Evolutionary conservation across 2,329 filamentous ascomycete genomes (phyloP).

Genomic region (Penicillium sp.): DNA sequence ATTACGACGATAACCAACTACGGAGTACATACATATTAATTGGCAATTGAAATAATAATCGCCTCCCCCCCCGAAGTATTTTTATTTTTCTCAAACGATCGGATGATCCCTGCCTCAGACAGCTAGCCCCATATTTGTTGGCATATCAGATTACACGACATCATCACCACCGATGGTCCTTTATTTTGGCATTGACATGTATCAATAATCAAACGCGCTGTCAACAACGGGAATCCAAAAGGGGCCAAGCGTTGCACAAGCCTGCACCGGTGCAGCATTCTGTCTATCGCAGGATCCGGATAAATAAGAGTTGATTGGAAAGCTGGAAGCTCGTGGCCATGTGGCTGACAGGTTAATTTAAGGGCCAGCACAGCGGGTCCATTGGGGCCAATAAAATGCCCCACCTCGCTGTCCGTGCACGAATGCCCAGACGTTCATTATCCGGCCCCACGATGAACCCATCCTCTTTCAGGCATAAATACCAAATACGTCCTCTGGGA

Average conservation of each 20-base stretch:
- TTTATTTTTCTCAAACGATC: too few relatives aligned
- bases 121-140: neutral
- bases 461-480: neutral
- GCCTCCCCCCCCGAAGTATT: too few relatives aligned
- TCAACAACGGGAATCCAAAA: neutral
- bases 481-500: neutral
- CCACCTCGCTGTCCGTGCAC: neutral
- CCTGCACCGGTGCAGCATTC: too few relatives aligned
- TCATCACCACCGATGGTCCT: too few relatives aligned
- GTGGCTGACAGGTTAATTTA: constrained; percentile 13
- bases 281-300: too few relatives aligned
- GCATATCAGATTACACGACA: neutral
- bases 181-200: too few relatives aligned
- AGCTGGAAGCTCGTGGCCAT: constrained; percentile 2
- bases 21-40: too few relatives aligned
- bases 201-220: too few relatives aligned
- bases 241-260: too few relatives aligned
- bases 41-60: too few relatives aligned
- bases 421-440: neutral
- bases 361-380: neutral
- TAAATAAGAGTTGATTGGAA: neutral
- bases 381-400: neutral
- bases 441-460: neutral
- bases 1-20: too few relatives aligned
- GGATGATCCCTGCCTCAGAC: neutral